A percentile compares a stretch with the other conserved stretches of the same genome.
phyloP scores from a whole-genome alignment of 108 stramenopile genomes.

The Hondaea fermentalgiana region DNA sequence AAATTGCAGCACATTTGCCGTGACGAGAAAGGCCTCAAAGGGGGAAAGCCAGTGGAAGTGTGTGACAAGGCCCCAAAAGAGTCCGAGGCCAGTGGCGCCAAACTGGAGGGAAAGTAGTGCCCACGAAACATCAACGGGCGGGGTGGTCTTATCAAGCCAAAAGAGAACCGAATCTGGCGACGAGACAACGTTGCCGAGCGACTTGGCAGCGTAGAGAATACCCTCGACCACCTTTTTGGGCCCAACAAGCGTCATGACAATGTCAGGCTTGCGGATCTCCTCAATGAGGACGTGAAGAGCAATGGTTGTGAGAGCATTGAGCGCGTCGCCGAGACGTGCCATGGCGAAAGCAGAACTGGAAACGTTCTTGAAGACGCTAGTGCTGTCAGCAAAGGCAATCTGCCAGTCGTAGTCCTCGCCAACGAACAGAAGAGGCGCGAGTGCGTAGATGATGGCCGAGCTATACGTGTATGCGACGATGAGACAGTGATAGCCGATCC shows the following conservation, averaged over 20 bases:
- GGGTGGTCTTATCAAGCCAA: not conserved
- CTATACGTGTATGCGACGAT: not conserved
- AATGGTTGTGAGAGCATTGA: not conserved
- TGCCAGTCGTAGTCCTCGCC: not conserved
- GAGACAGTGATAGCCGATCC: not conserved
- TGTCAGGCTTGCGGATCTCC: not conserved
- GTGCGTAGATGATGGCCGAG: not conserved
- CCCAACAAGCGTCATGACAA: not conserved
- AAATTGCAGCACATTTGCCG: not conserved
- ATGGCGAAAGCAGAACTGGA: not conserved
- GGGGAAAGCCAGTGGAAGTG: not conserved
- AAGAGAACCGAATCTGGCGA: not conserved
- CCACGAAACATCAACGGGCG: not conserved
- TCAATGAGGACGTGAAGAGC: not conserved
- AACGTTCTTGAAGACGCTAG: not conserved
- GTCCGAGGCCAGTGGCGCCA: not conserved
- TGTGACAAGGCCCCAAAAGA: not conserved
- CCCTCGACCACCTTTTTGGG: constrained; percentile 7
- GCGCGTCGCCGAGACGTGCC: not conserved
- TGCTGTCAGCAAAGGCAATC: not conserved
- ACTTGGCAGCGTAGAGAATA: not conserved
- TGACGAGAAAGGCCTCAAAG: not conserved
- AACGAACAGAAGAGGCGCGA: not conserved
- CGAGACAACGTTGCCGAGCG: constrained; percentile 13
- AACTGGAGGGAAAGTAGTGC: not conserved